These are phyloP conservation scores for Cercophora samala DNA, from an alignment of 495 filamentous ascomycete genomes.

Conservation along the genomic window DNA sequence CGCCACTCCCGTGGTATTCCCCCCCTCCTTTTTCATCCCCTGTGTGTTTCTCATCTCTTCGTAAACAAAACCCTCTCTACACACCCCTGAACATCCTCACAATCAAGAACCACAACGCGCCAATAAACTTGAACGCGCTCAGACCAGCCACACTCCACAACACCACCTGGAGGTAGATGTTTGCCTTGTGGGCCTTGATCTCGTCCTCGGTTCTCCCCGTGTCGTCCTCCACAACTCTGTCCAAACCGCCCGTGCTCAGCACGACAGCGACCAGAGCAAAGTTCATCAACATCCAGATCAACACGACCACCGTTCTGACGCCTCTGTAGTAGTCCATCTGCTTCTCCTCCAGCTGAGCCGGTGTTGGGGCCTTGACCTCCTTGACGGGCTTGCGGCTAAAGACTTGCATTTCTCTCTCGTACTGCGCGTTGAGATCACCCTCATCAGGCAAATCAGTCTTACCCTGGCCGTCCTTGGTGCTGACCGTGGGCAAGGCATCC, in stretches of 20 bases:
- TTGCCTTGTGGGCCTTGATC: slow-evolving; percentile 48
- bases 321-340: slow-evolving; percentile 99
- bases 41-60: not conserved
- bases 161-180: slow-evolving; percentile 86
- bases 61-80: slow-evolving; percentile 25
- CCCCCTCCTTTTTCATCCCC: not conserved
- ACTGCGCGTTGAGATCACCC: slow-evolving; percentile 80
- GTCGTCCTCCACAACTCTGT: slow-evolving; percentile 52
- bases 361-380: slow-evolving; percentile 59
- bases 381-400: slow-evolving; percentile 65
- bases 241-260: slow-evolving; percentile 75
- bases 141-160: slow-evolving; percentile 89
- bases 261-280: slow-evolving; percentile 87
- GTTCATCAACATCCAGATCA: slow-evolving; percentile 96
- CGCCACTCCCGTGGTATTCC: not conserved
- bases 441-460: slow-evolving; percentile 90
- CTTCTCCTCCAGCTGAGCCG: slow-evolving; percentile 63
- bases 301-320: slow-evolving; percentile 84
- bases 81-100: slow-evolving; percentile 79
- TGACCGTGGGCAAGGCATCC: slow-evolving; percentile 78
- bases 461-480: slow-evolving; percentile 87
- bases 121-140: slow-evolving; percentile 83
- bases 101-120: slow-evolving; percentile 92
- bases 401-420: slow-evolving; percentile 77
- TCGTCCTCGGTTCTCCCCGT: slow-evolving; percentile 39